Evolutionary conservation across 164 flowering plant species (phyloP), one percentile per base, ranked within the genome.

Genomic region (Hamamelis virginiana): DNA sequence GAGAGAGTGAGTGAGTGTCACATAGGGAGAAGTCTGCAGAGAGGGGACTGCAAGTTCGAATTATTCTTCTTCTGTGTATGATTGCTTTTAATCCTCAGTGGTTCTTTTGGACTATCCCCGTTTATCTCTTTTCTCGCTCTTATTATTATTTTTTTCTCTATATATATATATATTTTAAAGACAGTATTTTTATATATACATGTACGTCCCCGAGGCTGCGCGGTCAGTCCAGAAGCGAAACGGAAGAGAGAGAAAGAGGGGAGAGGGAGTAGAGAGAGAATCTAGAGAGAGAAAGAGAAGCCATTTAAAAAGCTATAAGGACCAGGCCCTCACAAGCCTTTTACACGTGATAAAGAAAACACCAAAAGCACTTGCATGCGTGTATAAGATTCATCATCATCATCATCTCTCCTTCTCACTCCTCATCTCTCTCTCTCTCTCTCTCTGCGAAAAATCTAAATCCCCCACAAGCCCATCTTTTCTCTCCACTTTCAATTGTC

Each of bases 271-370:
- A 38, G 21, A 19, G 28, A 46, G 51, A 63, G 57, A 44, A 61
- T n/a, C n/a, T n/a, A 50, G 64, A 69, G 74, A 70, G 70, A 77
- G 67, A 76, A 58, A 76, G 60, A 66, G 12, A 65, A 61, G 53
- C 21, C 21, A 38, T 28, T 18, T 56, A 13, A 57, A 18, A 73
- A 70, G 70, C 50, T 56, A 69, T 52, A 58, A 44, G 63, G n/a
- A 57, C 66, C 71, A 70, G 75, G 62, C 77, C 66, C 75, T 75
- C 72, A 18, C 64, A 72, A 77, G 78, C 76, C 86, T 85, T 87
- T 85, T 85, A 82, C 93, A 87, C 89, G 93, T 86, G 93, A 85
- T 87, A 81, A 83, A 84, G 86, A 80, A 87, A 81, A 69, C 84
- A 79, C 84, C 82, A 78, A 82, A 84, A 79, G 83, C 85, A 70